These are phyloP conservation scores for Trichaptum fuscoviolaceum DNA, from an alignment of 768 basidiomycete genomes.

Conservation along the genomic window DNA sequence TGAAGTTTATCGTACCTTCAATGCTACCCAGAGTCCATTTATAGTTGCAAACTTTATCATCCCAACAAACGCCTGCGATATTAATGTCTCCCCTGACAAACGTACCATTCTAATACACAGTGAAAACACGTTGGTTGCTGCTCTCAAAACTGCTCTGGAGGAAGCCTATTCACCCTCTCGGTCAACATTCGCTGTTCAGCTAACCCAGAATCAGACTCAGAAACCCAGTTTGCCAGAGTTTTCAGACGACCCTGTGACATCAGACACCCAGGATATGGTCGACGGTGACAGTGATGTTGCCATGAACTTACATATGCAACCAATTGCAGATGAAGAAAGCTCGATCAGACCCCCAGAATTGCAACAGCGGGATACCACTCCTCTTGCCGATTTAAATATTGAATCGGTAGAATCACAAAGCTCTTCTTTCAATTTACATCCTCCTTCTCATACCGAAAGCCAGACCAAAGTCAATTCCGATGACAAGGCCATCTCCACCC, in stretches of 20 bases:
- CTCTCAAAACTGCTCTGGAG: constrained; percentile 71
- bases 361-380: too few relatives aligned
- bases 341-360: neutral
- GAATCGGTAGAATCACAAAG: neutral
- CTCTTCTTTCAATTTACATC: neutral
- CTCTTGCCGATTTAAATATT: neutral
- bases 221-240: neutral
- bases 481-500: neutral
- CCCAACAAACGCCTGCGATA: constrained; percentile 83
- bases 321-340: neutral
- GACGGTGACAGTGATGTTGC: neutral
- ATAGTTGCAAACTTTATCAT: constrained; percentile 79
- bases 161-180: constrained; percentile 58
- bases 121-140: constrained; percentile 72
- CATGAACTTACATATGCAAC: neutral
- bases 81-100: constrained; percentile 97
- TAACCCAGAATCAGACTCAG: neutral
- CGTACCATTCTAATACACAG: constrained; percentile 90
- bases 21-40: constrained; percentile 69
- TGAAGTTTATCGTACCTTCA: constrained; percentile 87
- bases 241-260: neutral
- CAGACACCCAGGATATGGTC: neutral
- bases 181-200: constrained; percentile 61
- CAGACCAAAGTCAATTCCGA: neutral
- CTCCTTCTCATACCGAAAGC: neutral